Percentiles rank a stretch among this genome's conserved stretches.
phyloP scores from a whole-genome alignment of 805 yeast species.

The Saccharomycopsis sp. region DNA sequence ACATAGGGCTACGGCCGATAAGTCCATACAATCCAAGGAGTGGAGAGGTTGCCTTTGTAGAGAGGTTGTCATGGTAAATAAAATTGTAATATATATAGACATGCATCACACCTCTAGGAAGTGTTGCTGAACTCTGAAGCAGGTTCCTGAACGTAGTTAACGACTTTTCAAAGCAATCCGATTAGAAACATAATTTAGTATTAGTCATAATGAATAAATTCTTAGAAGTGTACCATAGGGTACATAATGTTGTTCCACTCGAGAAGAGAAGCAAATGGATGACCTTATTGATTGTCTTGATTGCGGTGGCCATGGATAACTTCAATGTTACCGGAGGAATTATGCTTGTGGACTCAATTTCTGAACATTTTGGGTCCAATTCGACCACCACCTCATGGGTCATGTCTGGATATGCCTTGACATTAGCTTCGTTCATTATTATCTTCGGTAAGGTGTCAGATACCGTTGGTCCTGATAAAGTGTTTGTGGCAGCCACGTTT shows the following conservation, averaged over 20 bases:
- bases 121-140: too few relatives aligned
- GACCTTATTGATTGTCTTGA: constrained; percentile 17
- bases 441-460: constrained; percentile 38
- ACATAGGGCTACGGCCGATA: too few relatives aligned
- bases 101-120: too few relatives aligned
- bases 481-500: constrained; percentile 31
- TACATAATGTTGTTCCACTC: constrained; percentile 5
- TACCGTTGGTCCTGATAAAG: constrained; percentile 29
- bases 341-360: constrained; percentile 24
- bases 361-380: constrained; percentile 33
- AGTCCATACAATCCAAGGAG: too few relatives aligned
- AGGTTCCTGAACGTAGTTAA: too few relatives aligned
- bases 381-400: constrained; percentile 37
- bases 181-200: too few relatives aligned
- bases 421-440: constrained; percentile 39
- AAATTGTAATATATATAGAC: too few relatives aligned
- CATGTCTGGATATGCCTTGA: constrained; percentile 37
- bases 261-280: constrained; percentile 20
- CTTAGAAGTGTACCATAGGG: not conserved
- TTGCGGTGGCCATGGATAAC: constrained; percentile 24
- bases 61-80: too few relatives aligned
- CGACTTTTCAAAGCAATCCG: too few relatives aligned
- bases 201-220: not conserved
- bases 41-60: too few relatives aligned
- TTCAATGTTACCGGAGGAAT: constrained; percentile 25